phyloP scores from a whole-genome alignment of 805 yeast genomes.

The Myxozyma melibiosi region DNA sequence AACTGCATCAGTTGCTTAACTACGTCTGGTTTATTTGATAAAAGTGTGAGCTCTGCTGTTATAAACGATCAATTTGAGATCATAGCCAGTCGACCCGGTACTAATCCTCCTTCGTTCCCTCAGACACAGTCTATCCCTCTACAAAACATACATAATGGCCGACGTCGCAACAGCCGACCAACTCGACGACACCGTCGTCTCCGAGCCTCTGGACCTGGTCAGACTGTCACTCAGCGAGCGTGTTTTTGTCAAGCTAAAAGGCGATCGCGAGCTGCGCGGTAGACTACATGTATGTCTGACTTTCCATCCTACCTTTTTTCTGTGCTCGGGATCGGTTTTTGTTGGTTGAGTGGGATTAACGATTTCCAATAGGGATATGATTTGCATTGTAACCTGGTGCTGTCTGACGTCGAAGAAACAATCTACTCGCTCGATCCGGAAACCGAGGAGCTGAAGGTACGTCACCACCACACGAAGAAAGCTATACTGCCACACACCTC shows the following conservation, averaged over 20 bases:
- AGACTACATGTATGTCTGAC: slow-evolving; percentile 70
- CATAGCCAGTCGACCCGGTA: no score
- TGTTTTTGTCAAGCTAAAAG: slow-evolving; percentile 86
- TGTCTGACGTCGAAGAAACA: slow-evolving; percentile 89
- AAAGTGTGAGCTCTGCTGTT: no score
- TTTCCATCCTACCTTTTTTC: background rate
- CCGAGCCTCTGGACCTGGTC: slow-evolving; percentile 90
- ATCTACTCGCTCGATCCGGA: slow-evolving; percentile 61
- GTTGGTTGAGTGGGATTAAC: background rate
- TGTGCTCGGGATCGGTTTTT: background rate
- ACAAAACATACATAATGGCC: slow-evolving; percentile 15
- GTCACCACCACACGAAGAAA: background rate
- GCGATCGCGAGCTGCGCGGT: slow-evolving; percentile 90
- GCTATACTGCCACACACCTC: background rate
- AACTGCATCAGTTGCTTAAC: no score
- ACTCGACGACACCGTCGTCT: slow-evolving; percentile 22
- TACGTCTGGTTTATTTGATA: no score
- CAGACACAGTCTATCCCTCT: background rate
- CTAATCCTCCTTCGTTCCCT: background rate
- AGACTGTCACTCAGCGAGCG: slow-evolving; percentile 83
- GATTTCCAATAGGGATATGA: slow-evolving; percentile 67
- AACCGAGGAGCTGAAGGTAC: slow-evolving; percentile 40
- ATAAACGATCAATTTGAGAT: no score
- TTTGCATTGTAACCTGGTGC: slow-evolving; percentile 93
- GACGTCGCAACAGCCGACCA: slow-evolving; percentile 18